Conservation (phyloP, 805 yeast species). For the Metschnikowia koreensis region DNA sequence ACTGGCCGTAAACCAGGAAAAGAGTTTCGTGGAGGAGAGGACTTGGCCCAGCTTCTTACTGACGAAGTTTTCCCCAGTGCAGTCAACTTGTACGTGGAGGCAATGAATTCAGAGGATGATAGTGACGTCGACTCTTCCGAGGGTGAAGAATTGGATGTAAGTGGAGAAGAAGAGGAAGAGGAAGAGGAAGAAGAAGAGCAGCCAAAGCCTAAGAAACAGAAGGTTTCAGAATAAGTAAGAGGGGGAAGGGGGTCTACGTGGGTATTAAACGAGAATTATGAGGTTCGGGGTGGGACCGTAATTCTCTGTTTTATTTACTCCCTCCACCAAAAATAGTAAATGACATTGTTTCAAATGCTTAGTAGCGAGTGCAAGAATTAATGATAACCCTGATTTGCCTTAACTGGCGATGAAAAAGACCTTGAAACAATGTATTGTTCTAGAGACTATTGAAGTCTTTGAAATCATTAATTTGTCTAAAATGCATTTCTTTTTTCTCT, state of each 20-base stretch:
- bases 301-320: too few relatives aligned
- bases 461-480: too few relatives aligned
- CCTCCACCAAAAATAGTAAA: too few relatives aligned
- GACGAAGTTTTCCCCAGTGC: constrained; percentile 88
- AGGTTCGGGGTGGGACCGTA: background rate
- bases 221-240: background rate
- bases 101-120: constrained; percentile 59
- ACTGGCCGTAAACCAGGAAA: constrained; percentile 75
- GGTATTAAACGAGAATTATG: too few relatives aligned
- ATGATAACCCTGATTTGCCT: too few relatives aligned
- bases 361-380: too few relatives aligned
- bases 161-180: constrained; percentile 50
- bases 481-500: background rate
- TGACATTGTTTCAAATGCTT: too few relatives aligned
- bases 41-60: constrained; percentile 63
- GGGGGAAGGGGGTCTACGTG: too few relatives aligned
- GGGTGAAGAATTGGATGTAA: constrained; percentile 51
- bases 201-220: constrained; percentile 5
- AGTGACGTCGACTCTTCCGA: constrained; percentile 48
- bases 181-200: background rate
- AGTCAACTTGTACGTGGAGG: constrained; percentile 75
- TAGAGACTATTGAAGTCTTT: too few relatives aligned
- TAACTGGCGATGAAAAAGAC: too few relatives aligned
- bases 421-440: too few relatives aligned
- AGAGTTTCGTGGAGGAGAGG: constrained; percentile 77